Evolutionary conservation across 2,329 filamentous ascomycete species (phyloP), one percentile per base, ranked within the genome.

Genomic region (Microthyrium microscopicum): DNA sequence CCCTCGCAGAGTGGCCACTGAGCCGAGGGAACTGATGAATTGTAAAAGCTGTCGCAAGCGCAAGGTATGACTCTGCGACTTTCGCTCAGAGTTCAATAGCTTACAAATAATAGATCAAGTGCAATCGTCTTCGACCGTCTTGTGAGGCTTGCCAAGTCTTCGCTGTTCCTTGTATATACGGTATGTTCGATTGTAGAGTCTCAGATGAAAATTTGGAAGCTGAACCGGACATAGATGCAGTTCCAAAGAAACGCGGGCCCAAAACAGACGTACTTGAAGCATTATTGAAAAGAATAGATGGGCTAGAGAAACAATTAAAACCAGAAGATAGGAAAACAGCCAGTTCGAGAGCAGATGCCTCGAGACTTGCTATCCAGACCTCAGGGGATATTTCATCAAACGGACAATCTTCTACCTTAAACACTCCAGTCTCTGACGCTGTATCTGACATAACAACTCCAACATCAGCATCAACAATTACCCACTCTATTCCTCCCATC

Each of bases 41-140:
- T 92, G 83, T 71, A 91, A 92, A 56, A 89, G 81, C 36, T 92
- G 83, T 62, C 72, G 83, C 45, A 91, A 91, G 58, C 69, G 83
- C 60, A 92, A 92, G 76, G 82, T 87, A 56, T 30, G 60, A 20
- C 5, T 29, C 16, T 20, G 18, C 15, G 18, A 4, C 15, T 20
- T 21, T 17, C 12, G 12, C 20, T 22, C 28, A 21, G 15, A 8
- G 12, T n/a, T 13, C 19, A n/a, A 16, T 16, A 36, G 11, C 25
- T 20, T 20, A 13, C 15, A 22, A 33, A 17, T 29, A 12, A 41
- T 47, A 91, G 82, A 92, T 92, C 59, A 92, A 92, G 61, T 92
- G 83, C 61, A 91, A 89, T 54, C 72, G 83, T 36, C 61, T 85
- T 42, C 73, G 80, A 30, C 83, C 83, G 22, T 77, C 79, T 29